These are phyloP conservation scores for Aspergillus floridensis DNA, from an alignment of 2,329 filamentous ascomycete species.

Conservation along the genomic window DNA sequence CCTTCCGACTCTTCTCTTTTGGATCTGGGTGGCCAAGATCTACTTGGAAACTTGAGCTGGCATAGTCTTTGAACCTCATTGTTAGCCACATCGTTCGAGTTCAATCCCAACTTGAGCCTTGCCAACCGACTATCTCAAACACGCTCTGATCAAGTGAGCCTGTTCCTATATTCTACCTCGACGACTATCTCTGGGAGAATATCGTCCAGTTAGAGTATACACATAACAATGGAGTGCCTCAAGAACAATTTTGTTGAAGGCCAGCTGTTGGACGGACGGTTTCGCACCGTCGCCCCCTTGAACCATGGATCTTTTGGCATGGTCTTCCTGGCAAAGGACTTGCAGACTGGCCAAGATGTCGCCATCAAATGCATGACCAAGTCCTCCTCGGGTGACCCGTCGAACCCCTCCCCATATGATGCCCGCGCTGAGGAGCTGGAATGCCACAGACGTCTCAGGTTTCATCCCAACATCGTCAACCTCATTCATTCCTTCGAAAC, in stretches of 20 bases:
- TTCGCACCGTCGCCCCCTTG: slow-evolving; percentile 85
- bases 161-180: slow-evolving; percentile 7
- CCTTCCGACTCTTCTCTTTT: slow-evolving; percentile 24
- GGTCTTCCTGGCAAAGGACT: slow-evolving; percentile 90
- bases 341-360: slow-evolving; percentile 72
- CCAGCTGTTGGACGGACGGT: slow-evolving; percentile 63
- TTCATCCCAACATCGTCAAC: slow-evolving; percentile 91
- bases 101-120: slow-evolving; percentile 16
- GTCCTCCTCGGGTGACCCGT: slow-evolving; percentile 61
- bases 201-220: slow-evolving; percentile 20
- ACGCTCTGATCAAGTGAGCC: slow-evolving; percentile 16
- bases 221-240: slow-evolving; percentile 33
- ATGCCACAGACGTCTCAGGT: slow-evolving; percentile 74
- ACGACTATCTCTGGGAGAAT: slow-evolving; percentile 14
- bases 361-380: slow-evolving; percentile 97
- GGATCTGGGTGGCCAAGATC: slow-evolving; percentile 22
- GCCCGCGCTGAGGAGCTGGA: slow-evolving; percentile 63
- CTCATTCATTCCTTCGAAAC: slow-evolving; percentile 90
- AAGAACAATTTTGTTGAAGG: slow-evolving; percentile 37
- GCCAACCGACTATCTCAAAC: slow-evolving; percentile 14
- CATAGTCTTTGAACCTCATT: slow-evolving; percentile 26
- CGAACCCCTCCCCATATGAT: slow-evolving; percentile 67
- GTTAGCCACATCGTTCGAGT: slow-evolving; percentile 32
- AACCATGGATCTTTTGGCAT: slow-evolving; percentile 99
- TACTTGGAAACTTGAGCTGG: slow-evolving; percentile 23